These are phyloP conservation scores for Recurvomyces mirabilis DNA, from an alignment of 495 filamentous ascomycete genomes.

Conservation along the genomic window DNA sequence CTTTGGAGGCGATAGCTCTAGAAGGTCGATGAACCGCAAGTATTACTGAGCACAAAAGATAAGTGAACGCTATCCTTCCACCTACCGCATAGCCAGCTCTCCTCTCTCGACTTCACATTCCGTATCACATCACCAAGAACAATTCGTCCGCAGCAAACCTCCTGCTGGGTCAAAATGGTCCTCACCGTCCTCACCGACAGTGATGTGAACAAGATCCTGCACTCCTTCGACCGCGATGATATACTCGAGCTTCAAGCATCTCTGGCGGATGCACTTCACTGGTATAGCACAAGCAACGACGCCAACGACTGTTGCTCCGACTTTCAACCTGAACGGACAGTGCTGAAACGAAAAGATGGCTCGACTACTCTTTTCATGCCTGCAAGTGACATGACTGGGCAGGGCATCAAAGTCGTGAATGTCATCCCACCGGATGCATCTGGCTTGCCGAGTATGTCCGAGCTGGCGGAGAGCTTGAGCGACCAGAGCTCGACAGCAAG, in stretches of 20 bases:
- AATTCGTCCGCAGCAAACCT: too few relatives aligned
- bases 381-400: slow-evolving; percentile 45
- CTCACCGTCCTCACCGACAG: slow-evolving; percentile 64
- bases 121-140: too few relatives aligned
- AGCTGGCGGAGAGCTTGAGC: slow-evolving; percentile 5
- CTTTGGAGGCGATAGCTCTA: too few relatives aligned
- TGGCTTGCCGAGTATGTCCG: slow-evolving; percentile 15
- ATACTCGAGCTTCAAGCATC: slow-evolving; percentile 50
- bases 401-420: slow-evolving; percentile 56
- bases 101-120: too few relatives aligned
- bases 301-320: slow-evolving; percentile 44
- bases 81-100: too few relatives aligned
- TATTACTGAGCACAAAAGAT: too few relatives aligned
- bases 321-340: slow-evolving; percentile 68
- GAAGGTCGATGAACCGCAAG: too few relatives aligned
- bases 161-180: too few relatives aligned
- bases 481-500: slow-evolving; percentile 1
- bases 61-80: too few relatives aligned
- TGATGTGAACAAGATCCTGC: slow-evolving; percentile 59
- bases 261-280: slow-evolving; percentile 66
- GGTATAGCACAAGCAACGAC: slow-evolving; percentile 61
- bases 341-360: slow-evolving; percentile 56
- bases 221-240: slow-evolving; percentile 57
- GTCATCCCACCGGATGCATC: slow-evolving; percentile 23
- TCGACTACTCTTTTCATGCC: slow-evolving; percentile 91